Evolutionary conservation across 78 protist species (phyloP), one percentile per base, ranked within the genome.

Genomic region (Anaeramoeba flamelloides): DNA sequence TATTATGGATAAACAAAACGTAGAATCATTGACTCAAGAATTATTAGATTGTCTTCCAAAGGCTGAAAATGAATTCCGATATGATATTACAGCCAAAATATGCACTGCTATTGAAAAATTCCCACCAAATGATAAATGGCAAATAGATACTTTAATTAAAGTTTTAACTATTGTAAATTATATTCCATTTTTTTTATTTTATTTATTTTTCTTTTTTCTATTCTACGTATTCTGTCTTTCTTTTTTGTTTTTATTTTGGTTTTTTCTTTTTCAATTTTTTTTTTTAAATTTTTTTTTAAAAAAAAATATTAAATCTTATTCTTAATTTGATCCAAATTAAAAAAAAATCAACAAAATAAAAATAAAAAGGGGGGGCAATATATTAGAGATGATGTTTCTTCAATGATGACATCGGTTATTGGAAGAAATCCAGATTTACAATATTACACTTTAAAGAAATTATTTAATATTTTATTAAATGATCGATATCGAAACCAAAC

Each of bases 121-220:
- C n/a, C n/a, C n/a, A n/a, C n/a, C n/a, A n/a, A n/a, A n/a, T 8
- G 74, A 65, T n/a, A 65, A 65, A 65, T 30, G 74, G n/a, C 40
- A 65, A 65, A 65, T 30, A 31, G 74, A 31, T 30, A 31, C n/a
- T 65, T 65, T 31, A 65, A 31, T 31, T 31, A 31, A n/a, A 31
- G 74, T 65, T 65, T 65, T 65, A 31, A n/a, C n/a, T 65, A 65
- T 65, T 65, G n/a, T 65, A 31, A 65, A 31, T 31, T 65, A 31
- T 65, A 31, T 31, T 65, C n/a, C 74, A 65, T 65, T 65, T n/a
- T 65, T 65, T 65, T 65, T 65, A 65, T 65, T 65, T 65, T 65
- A n/a, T 65, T 30, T 65, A n/a, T n/a, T n/a, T 65, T 65, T 65
- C 74, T 30, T 65, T 65, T 31, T 31, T n/a, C n/a, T n/a, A 65